phyloP scores from a whole-genome alignment of 169 alveolate species.

The Plasmodium ovale region DNA sequence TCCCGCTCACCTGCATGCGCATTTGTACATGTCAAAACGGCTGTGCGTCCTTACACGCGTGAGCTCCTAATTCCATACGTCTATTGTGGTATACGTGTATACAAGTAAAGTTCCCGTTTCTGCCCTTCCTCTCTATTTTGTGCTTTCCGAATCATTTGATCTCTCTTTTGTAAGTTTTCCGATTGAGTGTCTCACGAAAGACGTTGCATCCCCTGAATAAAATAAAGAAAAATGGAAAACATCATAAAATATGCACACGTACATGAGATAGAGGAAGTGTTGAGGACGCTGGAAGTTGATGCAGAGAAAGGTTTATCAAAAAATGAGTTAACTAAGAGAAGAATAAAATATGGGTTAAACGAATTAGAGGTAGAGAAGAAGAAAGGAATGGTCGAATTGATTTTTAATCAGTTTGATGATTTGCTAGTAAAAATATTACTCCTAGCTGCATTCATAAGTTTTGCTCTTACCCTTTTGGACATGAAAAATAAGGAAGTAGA shows the following conservation, averaged over 20 bases:
- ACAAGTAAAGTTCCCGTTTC: too few relatives aligned
- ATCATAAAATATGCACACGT: slow-evolving; percentile 76
- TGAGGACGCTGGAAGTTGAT: slow-evolving; percentile 77
- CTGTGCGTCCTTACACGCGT: too few relatives aligned
- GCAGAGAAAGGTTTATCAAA: slow-evolving; percentile 89
- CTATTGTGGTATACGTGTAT: too few relatives aligned
- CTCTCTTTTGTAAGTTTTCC: too few relatives aligned
- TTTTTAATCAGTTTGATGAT: slow-evolving; percentile 96
- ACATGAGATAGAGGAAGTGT: slow-evolving; percentile 76
- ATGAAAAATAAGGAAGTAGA: slow-evolving; percentile 93
- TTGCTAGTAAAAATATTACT: slow-evolving; percentile 95
- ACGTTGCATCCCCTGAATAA: background rate
- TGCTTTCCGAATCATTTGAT: too few relatives aligned
- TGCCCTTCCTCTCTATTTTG: too few relatives aligned
- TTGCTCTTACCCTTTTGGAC: slow-evolving; percentile 93
- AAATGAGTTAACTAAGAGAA: slow-evolving; percentile 89
- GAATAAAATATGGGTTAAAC: slow-evolving; percentile 90
- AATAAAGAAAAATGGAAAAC: slow-evolving; percentile 21
- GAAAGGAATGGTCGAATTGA: slow-evolving; percentile 92
- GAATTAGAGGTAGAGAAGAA: slow-evolving; percentile 91
- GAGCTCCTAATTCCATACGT: too few relatives aligned
- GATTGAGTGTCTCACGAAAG: too few relatives aligned
- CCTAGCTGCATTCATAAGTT: slow-evolving; percentile 96
- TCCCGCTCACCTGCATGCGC: too few relatives aligned
- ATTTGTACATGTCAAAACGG: too few relatives aligned